Conservation (phyloP, 192 early-diverging fungal species). For the Coemansia sp. region DNA sequence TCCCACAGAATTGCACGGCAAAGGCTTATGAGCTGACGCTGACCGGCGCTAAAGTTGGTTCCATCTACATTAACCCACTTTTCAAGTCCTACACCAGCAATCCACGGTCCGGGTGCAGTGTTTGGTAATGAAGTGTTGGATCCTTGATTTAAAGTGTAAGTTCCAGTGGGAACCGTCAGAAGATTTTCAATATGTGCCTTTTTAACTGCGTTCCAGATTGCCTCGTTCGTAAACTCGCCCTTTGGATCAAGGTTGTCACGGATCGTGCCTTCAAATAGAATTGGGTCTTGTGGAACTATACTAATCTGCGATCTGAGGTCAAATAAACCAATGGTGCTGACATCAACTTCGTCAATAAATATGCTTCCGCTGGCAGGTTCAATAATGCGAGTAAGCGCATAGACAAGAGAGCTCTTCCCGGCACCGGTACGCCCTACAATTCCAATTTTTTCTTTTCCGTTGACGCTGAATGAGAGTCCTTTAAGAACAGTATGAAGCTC, state of each 20-base stretch:
- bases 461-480: constrained; percentile 47
- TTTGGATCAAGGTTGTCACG: constrained; percentile 69
- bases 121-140: background rate
- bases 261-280: constrained; percentile 61
- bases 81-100: background rate
- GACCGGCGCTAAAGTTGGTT: constrained; percentile 34
- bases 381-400: constrained; percentile 56
- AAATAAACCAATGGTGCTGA: constrained; percentile 64
- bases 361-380: constrained; percentile 57
- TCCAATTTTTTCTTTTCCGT: constrained; percentile 61
- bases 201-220: constrained; percentile 9
- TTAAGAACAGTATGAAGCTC: constrained; percentile 27
- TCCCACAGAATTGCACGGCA: constrained; percentile 54
- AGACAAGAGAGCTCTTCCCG: constrained; percentile 61
- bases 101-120: background rate
- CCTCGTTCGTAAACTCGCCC: constrained; percentile 11
- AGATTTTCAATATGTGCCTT: constrained; percentile 9
- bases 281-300: constrained; percentile 64
- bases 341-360: constrained; percentile 74
- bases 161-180: background rate
- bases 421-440: constrained; percentile 58
- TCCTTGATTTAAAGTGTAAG: background rate
- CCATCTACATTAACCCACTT: constrained; percentile 2
- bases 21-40: constrained; percentile 60
- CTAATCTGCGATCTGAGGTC: constrained; percentile 53